Percentiles rank a stretch among this genome's conserved stretches.
Conservation (phyloP, 1,284 basidiomycete genomes). For the Schizophyllum amplum region DNA sequence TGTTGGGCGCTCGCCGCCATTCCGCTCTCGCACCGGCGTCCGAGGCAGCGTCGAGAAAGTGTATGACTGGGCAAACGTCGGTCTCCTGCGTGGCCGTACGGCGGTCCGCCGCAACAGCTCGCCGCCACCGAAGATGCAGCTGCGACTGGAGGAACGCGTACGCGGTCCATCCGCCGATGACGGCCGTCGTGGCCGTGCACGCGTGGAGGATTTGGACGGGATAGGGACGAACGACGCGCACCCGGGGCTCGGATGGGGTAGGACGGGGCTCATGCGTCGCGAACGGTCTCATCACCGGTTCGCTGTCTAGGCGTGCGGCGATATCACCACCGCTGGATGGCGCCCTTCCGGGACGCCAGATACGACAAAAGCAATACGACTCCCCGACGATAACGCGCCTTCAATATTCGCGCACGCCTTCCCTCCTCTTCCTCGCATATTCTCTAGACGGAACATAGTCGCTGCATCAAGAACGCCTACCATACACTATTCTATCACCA, state of each 20-base stretch:
- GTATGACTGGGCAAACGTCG: conserved; percentile 12
- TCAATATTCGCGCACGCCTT: neutral
- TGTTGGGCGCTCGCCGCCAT: neutral
- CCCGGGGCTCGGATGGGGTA: conserved; percentile 36
- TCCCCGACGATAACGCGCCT: neutral
- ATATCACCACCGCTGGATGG: neutral
- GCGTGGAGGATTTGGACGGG: conserved; percentile 39
- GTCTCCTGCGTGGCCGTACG: conserved; percentile 6
- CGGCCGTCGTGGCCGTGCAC: conserved; percentile 34
- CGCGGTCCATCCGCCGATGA: conserved; percentile 4
- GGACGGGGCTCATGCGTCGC: neutral
- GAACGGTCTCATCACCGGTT: neutral
- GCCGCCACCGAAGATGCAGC: conserved; percentile 4
- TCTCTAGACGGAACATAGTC: neutral
- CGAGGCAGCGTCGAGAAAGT: conserved; percentile 24
- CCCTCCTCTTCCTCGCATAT: neutral
- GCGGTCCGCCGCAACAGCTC: conserved; percentile 8
- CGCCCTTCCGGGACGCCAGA: neutral
- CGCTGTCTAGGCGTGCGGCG: neutral
- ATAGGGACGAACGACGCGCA: conserved; percentile 29
- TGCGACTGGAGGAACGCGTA: conserved; percentile 14
- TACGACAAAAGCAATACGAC: neutral
- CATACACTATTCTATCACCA: neutral
- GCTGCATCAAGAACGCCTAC: neutral
- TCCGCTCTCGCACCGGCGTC: conserved; percentile 10